A percentile compares a stretch with the other conserved stretches of the same genome.
Evolutionary conservation across 768 basidiomycete genomes (phyloP).

Genomic region (Hemileccinum impolitum): DNA sequence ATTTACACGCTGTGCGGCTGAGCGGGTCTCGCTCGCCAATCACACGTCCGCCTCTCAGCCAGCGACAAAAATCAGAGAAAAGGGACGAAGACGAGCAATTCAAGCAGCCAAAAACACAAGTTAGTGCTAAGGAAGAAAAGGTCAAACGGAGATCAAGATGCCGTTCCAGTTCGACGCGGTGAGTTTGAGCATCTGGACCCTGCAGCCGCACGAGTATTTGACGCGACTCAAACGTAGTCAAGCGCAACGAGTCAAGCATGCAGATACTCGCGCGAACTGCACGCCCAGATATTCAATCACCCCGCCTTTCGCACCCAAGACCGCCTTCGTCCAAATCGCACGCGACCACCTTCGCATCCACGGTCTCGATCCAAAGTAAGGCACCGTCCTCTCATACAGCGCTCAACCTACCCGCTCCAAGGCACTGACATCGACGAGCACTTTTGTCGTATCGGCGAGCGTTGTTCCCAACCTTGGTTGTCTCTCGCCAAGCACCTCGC

Average conservation of each 20-base stretch:
- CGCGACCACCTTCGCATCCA: conserved; percentile 76
- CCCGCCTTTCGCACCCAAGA: conserved; percentile 61
- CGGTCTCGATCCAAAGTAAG: conserved; percentile 74
- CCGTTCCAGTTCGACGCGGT: no score
- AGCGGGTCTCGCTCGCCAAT: no score
- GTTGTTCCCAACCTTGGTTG: conserved; percentile 75
- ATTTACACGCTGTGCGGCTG: no score
- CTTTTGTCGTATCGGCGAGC: conserved; percentile 74
- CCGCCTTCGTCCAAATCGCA: conserved; percentile 68
- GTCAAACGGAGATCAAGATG: no score
- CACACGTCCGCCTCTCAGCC: no score
- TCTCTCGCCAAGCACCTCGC: conserved; percentile 61
- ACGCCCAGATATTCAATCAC: conserved; percentile 78
- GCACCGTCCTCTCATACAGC: conserved; percentile 74
- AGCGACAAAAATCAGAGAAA: no score
- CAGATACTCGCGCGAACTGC: conserved; percentile 80
- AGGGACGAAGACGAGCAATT: no score
- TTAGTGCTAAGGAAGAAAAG: no score
- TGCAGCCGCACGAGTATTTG: background rate
- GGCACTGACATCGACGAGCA: conserved; percentile 83
- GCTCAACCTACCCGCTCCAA: conserved; percentile 81
- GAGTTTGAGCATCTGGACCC: no score
- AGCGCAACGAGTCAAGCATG: conserved; percentile 88
- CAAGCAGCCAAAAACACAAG: no score
- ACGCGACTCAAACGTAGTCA: conserved; percentile 36